phyloP scores from a whole-genome alignment of 2,329 filamentous ascomycete species.

The Tricladium varicosporioides region DNA sequence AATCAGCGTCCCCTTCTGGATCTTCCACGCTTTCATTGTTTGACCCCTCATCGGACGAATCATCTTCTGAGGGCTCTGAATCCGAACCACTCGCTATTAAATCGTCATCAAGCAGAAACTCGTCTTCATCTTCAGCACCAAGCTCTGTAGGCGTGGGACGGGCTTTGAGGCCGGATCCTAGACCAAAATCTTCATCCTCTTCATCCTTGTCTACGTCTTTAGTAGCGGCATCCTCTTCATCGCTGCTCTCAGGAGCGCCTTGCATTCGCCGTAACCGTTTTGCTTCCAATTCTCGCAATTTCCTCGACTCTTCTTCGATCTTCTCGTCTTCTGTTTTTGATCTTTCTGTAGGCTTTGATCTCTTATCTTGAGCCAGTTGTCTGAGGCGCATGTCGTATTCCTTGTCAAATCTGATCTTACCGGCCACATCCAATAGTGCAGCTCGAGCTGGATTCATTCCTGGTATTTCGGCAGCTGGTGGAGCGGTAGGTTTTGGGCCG shows the following conservation, averaged over 20 bases:
- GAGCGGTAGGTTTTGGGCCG: conserved; percentile 45
- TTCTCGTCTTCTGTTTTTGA: conserved; percentile 91
- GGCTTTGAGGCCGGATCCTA: conserved; percentile 57
- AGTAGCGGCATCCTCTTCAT: conserved; percentile 57
- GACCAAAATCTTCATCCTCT: conserved; percentile 57
- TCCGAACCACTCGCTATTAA: conserved; percentile 80
- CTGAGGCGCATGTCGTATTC: conserved; percentile 85
- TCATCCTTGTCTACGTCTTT: conserved; percentile 39
- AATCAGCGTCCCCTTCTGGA: conserved; percentile 62
- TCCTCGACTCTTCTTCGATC: conserved; percentile 71
- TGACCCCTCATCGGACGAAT: conserved; percentile 42
- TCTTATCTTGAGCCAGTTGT: conserved; percentile 78
- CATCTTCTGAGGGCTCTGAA: conserved; percentile 54
- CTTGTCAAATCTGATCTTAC: conserved; percentile 70
- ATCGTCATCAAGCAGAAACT: conserved; percentile 88
- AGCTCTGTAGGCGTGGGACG: conserved; percentile 50
- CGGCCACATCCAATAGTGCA: conserved; percentile 56
- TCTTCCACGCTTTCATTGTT: conserved; percentile 41
- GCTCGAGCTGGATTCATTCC: conserved; percentile 63
- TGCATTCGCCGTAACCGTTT: conserved; percentile 83
- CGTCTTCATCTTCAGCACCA: conserved; percentile 88
- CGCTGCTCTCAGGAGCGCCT: conserved; percentile 70
- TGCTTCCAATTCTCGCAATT: conserved; percentile 77
- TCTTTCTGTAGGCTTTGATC: conserved; percentile 80
- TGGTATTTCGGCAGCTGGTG: conserved; percentile 35